These are phyloP conservation scores for Populus davidiana DNA, from an alignment of 345 rosid genomes.

Conservation along the genomic window DNA sequence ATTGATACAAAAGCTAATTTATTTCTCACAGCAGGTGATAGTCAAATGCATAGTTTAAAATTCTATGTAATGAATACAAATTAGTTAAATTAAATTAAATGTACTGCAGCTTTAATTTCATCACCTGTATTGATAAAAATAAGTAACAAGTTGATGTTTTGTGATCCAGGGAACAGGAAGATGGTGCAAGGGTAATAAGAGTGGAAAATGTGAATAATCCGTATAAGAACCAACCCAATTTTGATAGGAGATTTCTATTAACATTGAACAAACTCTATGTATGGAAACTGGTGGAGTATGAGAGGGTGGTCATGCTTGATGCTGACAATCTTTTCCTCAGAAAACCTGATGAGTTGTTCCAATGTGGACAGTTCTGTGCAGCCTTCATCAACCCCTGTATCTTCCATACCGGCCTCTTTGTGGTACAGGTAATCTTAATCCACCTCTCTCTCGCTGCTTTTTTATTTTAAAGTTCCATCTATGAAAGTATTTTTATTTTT, in stretches of 20 bases:
- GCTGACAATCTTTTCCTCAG: slow-evolving; percentile 83
- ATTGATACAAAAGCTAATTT: no score
- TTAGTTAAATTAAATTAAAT: no score
- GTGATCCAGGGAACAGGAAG: slow-evolving; percentile 66
- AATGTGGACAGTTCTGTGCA: slow-evolving; percentile 92
- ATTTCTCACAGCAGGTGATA: no score
- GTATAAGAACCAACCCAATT: slow-evolving; percentile 56
- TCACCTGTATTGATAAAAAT: no score
- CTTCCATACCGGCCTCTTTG: slow-evolving; percentile 97
- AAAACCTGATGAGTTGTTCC: slow-evolving; percentile 84
- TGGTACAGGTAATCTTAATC: slow-evolving; percentile 50
- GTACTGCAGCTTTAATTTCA: no score
- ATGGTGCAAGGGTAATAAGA: slow-evolving; percentile 78
- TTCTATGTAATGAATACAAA: no score
- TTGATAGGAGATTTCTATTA: slow-evolving; percentile 71
- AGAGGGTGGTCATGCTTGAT: slow-evolving; percentile 88
- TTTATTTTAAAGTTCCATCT: neutral
- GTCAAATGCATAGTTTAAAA: no score
- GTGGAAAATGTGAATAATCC: slow-evolving; percentile 89
- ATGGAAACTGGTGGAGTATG: slow-evolving; percentile 79
- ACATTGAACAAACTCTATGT: slow-evolving; percentile 90
- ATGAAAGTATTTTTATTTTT: neutral
- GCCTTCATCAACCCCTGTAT: slow-evolving; percentile 95
- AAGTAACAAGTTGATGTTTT: slow-evolving; percentile 10
- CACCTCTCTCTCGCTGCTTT: neutral